Base-by-base conservation (phyloP, 2,329 filamentous ascomycete genomes). In the Paecilomyces dactylethromorphus region DNA sequence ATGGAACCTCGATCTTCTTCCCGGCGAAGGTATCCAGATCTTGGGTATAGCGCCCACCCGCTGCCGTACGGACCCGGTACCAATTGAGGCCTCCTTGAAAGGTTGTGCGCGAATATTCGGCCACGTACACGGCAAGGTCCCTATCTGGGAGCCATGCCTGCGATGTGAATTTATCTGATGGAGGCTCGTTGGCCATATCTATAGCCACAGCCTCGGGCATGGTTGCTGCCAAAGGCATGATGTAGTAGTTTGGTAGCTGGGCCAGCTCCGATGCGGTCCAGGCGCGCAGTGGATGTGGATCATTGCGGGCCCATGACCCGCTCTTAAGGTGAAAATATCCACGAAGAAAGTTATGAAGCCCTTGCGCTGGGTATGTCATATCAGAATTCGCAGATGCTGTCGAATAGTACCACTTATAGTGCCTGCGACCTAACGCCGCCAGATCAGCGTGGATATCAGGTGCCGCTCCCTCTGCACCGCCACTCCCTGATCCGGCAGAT, bases 291-390 rank as follows among this genome's bases (percentile, higher is more conserved):
- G 83, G 79, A 31, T 76, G 74, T 0, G 86, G 84, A 1, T 78
- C 65, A 64, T 86, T 86, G 3, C 77, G 75, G 3, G 71, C 66
- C 83, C 84, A 88, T 57, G 82, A 81, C 5, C 82, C 86, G 56
- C 83, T 86, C 68, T 90, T 90, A 54, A 90, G 77, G 66, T 89
- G 82, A 62, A 89, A 84, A 66, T 89, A 90, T 2, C 87, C 86
- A 10, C 86, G 79, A 1, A 89, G 74, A 61, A 88, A 89, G 0
- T 71, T 69, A n/a, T 81, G 76, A 12, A 89, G 74, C 2, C 84
- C 82, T 59, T 55, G 35, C 0, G 73, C 65, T 0, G 69, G 66
- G 7, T 62, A 53, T 2, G 63, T 69, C 74, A 77, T 77, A 24
- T 77, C 74, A 1, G 56, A 32, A 59, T 69, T 72, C n/a, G 74